Conservation (phyloP, 495 filamentous ascomycete genomes). For the Annulohypoxylon stygium region DNA sequence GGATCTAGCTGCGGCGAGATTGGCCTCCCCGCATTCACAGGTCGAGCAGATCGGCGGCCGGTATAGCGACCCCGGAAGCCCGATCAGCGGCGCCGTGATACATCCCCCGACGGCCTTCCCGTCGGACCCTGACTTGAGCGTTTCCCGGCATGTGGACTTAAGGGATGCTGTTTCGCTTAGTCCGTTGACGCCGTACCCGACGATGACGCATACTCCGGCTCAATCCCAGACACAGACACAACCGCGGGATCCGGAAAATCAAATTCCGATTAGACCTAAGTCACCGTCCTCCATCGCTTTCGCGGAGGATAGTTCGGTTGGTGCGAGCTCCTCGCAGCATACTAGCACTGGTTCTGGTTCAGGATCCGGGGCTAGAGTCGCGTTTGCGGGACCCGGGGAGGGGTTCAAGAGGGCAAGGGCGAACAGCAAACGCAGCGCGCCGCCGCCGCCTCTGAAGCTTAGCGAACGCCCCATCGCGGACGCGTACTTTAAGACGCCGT, state of each 20-base stretch:
- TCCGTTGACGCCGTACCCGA: background rate
- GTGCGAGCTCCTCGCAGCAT: too few species aligned
- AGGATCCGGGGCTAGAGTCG: background rate
- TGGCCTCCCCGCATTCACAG: slow-evolving; percentile 2
- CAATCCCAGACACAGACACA: background rate
- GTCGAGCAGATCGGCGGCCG: slow-evolving; percentile 38
- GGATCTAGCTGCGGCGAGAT: background rate
- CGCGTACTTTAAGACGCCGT: slow-evolving; percentile 45
- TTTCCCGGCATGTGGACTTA: background rate
- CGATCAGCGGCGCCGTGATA: slow-evolving; percentile 39
- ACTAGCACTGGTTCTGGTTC: too few species aligned
- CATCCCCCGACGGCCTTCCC: slow-evolving; percentile 38
- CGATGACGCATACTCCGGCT: background rate
- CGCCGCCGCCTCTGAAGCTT: slow-evolving; percentile 45
- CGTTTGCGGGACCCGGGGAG: slow-evolving; percentile 19
- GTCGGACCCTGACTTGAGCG: slow-evolving; percentile 27
- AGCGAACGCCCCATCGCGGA: slow-evolving; percentile 34
- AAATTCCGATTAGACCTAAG: background rate
- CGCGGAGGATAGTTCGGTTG: background rate
- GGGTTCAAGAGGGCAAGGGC: slow-evolving; percentile 23
- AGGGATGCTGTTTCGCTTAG: background rate
- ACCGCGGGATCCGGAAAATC: background rate
- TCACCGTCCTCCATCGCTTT: background rate
- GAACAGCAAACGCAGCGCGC: slow-evolving; percentile 17
- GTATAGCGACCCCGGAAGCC: slow-evolving; percentile 42